Percentiles rank a stretch among this genome's conserved stretches.
These are phyloP conservation scores for Oryza officinalis DNA, from an alignment of 176 grass and related monocot genomes.

Conservation along the genomic window DNA sequence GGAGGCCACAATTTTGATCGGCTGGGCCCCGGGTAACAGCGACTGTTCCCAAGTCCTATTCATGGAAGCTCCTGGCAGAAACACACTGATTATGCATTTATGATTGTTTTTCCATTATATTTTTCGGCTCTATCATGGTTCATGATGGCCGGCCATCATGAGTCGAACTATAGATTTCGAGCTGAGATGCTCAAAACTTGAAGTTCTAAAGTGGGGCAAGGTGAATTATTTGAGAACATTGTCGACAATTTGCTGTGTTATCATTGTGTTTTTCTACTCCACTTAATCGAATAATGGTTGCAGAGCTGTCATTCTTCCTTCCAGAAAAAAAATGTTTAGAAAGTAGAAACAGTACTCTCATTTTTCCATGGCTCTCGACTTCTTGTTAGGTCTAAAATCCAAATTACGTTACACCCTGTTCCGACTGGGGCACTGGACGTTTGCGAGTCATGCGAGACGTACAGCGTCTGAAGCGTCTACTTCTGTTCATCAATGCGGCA, in stretches of 20 bases:
- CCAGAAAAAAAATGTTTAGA: background rate
- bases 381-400: background rate
- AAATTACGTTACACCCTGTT: background rate
- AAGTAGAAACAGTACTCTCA: background rate
- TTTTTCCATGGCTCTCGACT: background rate
- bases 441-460: background rate
- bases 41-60: slow-evolving; percentile 1
- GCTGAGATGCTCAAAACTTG: background rate
- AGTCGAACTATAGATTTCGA: background rate
- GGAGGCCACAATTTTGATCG: background rate
- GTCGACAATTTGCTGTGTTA: background rate
- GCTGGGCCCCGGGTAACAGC: background rate
- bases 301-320: background rate
- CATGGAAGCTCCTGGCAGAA: background rate
- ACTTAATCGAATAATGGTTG: no score
- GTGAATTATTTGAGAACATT: background rate
- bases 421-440: background rate
- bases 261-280: background rate
- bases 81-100: background rate
- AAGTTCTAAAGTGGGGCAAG: background rate
- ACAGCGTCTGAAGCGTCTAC: background rate
- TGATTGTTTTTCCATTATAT: background rate
- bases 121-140: background rate
- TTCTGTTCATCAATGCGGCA: slow-evolving; percentile 27
- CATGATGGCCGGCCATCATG: background rate